Base-by-base conservation (phyloP, 2,329 filamentous ascomycete species). In the Aspergillus sp. region DNA sequence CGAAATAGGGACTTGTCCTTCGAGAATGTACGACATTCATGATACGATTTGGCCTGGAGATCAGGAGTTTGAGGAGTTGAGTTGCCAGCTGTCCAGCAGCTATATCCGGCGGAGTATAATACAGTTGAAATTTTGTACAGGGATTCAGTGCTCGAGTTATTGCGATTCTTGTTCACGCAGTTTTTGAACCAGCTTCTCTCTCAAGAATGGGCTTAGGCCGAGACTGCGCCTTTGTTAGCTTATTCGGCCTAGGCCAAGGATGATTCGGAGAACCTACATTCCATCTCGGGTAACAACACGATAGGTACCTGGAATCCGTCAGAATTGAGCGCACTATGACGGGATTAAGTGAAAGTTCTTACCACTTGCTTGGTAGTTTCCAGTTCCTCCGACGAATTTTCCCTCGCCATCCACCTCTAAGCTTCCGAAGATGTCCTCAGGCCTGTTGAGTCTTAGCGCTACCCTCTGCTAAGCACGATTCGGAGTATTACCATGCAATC, bases 381-480 rank as follows among this genome's bases (percentile, higher is more conserved):
- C 86, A 66, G 80, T 77, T 0, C 77, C 81, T 49, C 82, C 84
- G 19, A 84, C 81, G 72, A 89, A 87, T n/a, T 78, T 74, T 1
- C 87, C 87, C 19, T 80, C 65, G 0, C 79, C 80, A 74, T 88
- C 85, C 4, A 89, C 83, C 72, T 89, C 86, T 25, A 89, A 70
- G 66, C 85, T 88, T 15, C 87, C 87, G 69, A 89, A 85, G 54
- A 89, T 89, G 74, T 89, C 87, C 71, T 89, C 87, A 0, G 87
- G 86, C 72, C 80, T 81, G 43, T 30, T 23, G 5, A 30, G 23
- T 15, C 3, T 22, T 55, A 54, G 74, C 57, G 69, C 65, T 41
- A 30, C 22, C 19, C n/a, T 8, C 38, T 5, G 28, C 15, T 17
- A 13, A 47, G 25, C 19, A 51, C 13, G 11, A 4, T 19, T 25